Conservation (phyloP, 106 monocot species). For the Cymbidium sinense region DNA sequence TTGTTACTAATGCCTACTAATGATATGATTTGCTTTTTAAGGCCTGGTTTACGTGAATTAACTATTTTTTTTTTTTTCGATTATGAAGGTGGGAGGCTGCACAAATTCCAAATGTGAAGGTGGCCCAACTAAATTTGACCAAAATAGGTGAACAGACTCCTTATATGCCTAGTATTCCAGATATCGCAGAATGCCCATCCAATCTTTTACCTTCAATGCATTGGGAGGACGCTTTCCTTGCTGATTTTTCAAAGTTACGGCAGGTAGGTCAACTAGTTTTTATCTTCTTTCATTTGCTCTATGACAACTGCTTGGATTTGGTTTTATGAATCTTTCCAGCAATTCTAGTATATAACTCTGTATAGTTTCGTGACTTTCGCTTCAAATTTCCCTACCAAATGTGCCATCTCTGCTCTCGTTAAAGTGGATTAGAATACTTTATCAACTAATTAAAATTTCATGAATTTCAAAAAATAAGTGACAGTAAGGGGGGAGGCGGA, state of each 20-base stretch:
- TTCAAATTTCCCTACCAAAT: neutral
- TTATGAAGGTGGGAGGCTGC: conserved; percentile 79
- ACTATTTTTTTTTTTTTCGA: neutral
- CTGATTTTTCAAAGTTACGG: conserved; percentile 57
- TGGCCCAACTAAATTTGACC: conserved; percentile 43
- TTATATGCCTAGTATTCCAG: conserved; percentile 89
- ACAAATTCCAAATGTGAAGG: conserved; percentile 78
- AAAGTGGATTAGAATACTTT: neutral
- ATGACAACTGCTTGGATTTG: neutral
- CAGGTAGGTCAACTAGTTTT: conserved; percentile 26
- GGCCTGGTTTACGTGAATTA: neutral
- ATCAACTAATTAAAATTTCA: neutral
- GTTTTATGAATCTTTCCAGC: too few relatives aligned
- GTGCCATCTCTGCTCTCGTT: neutral
- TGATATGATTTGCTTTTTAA: neutral
- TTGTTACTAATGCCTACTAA: neutral
- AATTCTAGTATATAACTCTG: neutral
- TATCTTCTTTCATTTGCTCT: neutral
- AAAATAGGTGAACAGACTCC: conserved; percentile 61
- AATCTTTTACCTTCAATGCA: conserved; percentile 54
- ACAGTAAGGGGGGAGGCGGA: neutral
- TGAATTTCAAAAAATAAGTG: neutral
- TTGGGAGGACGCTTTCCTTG: conserved; percentile 77
- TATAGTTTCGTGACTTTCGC: neutral
- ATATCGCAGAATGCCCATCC: conserved; percentile 58